A percentile compares a stretch with the other conserved stretches of the same genome.
Evolutionary conservation across 2,329 filamentous ascomycete species (phyloP).

Genomic region (Talaromyces sp.): DNA sequence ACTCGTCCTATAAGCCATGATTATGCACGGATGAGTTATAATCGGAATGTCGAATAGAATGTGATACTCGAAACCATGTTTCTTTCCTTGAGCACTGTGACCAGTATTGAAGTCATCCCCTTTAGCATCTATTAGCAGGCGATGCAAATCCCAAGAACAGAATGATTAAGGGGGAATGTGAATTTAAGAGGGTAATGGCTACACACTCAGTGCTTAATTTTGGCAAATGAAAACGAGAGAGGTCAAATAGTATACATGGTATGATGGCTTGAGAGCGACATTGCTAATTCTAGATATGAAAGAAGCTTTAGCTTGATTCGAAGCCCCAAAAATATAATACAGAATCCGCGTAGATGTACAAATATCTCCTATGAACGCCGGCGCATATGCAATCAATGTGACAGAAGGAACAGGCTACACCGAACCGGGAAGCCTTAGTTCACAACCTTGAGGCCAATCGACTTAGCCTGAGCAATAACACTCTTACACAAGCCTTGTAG

Average conservation of each 20-base stretch:
- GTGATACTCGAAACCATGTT: not conserved
- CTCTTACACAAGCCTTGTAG: conserved; percentile 69
- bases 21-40: not conserved
- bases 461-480: conserved; percentile 71
- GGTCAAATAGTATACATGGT: not conserved
- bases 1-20: not conserved
- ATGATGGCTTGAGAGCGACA: not conserved
- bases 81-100: not conserved
- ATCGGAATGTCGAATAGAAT: not conserved
- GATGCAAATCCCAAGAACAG: too few species aligned
- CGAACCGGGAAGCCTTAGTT: conserved; percentile 22
- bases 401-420: not conserved
- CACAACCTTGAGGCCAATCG: conserved; percentile 69
- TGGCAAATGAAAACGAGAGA: not conserved
- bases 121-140: not conserved
- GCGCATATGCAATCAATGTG: conserved; percentile 2
- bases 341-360: not conserved
- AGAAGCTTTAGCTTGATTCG: not conserved
- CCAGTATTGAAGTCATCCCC: not conserved
- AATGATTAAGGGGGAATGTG: not conserved
- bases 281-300: not conserved
- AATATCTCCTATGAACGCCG: not conserved
- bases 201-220: not conserved
- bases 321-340: not conserved
- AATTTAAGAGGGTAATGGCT: not conserved